Percentiles rank a stretch among this genome's conserved stretches.
Evolutionary conservation across 306 rosid species (phyloP).

Genomic region (Albizia julibrissin): DNA sequence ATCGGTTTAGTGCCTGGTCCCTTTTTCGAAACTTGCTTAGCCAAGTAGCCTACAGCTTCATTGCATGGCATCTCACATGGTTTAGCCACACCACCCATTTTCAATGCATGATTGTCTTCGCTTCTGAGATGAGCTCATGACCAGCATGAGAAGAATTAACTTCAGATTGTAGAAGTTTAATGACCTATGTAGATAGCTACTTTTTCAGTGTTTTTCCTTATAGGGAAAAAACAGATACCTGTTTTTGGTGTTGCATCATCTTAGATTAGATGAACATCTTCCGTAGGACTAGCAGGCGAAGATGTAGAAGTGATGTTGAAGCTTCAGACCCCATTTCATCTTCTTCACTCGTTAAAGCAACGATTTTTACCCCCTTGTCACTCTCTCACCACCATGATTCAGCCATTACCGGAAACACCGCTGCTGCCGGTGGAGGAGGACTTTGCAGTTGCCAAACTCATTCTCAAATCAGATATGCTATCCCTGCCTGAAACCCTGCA

Average conservation of each 20-base stretch:
- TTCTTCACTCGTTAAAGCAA: conserved; percentile 7
- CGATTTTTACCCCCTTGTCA: conserved; percentile 15
- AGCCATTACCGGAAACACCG: background rate
- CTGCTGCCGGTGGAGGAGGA: conserved; percentile 19
- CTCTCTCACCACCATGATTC: conserved; percentile 14
- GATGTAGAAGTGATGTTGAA: background rate
- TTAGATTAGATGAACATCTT: background rate
- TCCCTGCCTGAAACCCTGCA: conserved; percentile 50
- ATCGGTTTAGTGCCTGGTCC: no score
- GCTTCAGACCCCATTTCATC: background rate
- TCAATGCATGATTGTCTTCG: background rate
- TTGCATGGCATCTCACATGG: no score
- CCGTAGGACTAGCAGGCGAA: background rate
- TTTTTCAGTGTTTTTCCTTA: background rate
- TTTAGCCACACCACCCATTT: no score
- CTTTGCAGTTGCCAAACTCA: conserved; percentile 47
- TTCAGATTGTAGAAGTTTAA: no score
- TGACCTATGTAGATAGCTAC: background rate
- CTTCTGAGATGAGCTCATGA: background rate
- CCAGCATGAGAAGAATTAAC: background rate
- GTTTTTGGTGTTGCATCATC: background rate
- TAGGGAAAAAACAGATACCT: background rate
- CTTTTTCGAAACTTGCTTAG: background rate
- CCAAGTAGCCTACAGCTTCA: background rate
- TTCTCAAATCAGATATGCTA: conserved; percentile 57